These are phyloP conservation scores for Colletotrichum spinosum DNA, from an alignment of 2,329 filamentous ascomycete genomes.

Conservation along the genomic window DNA sequence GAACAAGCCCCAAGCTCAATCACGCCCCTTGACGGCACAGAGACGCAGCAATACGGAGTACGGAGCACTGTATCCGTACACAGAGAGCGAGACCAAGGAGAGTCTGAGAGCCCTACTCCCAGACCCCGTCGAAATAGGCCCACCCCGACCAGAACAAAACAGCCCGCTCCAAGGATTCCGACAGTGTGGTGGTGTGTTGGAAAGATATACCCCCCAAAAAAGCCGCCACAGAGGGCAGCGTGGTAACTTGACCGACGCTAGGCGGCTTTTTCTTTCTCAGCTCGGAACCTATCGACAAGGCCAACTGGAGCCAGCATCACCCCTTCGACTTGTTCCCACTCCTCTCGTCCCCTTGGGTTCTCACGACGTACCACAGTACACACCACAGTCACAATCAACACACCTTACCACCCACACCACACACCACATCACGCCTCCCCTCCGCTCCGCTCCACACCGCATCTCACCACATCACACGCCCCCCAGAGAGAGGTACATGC, in stretches of 20 bases:
- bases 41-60: not conserved
- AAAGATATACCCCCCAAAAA: constrained; percentile 21
- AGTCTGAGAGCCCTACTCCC: constrained; percentile 22
- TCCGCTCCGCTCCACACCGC: not conserved
- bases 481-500: constrained; percentile 31
- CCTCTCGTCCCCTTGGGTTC: not conserved
- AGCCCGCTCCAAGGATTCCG: constrained; percentile 26
- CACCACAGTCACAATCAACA: not conserved
- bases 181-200: constrained; percentile 31
- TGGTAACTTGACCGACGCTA: constrained; percentile 39
- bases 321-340: constrained; percentile 1
- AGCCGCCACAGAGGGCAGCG: constrained; percentile 35
- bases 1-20: constrained; percentile 10
- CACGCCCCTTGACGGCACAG: constrained; percentile 17
- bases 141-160: constrained; percentile 10
- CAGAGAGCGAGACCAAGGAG: not conserved
- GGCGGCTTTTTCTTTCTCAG: constrained; percentile 35
- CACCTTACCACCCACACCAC: not conserved
- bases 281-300: constrained; percentile 22
- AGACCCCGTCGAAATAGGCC: constrained; percentile 27
- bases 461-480: not conserved
- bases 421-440: constrained; percentile 2
- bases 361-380: constrained; percentile 2
- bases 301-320: constrained; percentile 26
- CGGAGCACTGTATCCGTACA: not conserved